These are phyloP conservation scores for Acephala macrosclerotiorum DNA, from an alignment of 2,329 filamentous ascomycete species.

Conservation along the genomic window DNA sequence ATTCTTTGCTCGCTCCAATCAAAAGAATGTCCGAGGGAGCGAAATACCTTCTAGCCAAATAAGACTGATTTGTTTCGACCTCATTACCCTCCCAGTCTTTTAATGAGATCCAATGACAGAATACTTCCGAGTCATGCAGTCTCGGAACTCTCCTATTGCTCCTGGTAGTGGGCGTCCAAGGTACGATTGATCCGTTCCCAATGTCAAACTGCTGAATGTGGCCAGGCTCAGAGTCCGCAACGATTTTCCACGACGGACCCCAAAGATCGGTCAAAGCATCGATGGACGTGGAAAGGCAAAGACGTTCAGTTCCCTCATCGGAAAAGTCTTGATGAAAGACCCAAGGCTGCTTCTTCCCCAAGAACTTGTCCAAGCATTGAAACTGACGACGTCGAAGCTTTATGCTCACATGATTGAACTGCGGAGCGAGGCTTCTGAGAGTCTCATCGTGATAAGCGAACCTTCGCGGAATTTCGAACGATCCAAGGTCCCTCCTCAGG, in stretches of 20 bases:
- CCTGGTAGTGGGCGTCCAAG: conserved; percentile 13
- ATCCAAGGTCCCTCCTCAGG: too few species aligned
- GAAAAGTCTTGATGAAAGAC: conserved; percentile 13
- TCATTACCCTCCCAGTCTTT: not conserved
- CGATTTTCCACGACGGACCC: not conserved
- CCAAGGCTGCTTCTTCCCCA: conserved; percentile 13
- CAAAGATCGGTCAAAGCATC: not conserved
- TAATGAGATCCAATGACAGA: not conserved
- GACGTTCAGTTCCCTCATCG: conserved; percentile 5
- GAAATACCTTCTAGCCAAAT: conserved; percentile 5
- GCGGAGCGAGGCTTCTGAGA: too few species aligned
- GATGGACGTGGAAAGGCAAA: conserved; percentile 17
- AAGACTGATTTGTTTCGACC: not conserved
- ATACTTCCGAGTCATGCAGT: not conserved
- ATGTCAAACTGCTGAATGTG: conserved; percentile 28
- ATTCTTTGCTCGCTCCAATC: not conserved
- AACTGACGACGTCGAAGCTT: conserved; percentile 5
- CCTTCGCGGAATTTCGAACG: too few species aligned
- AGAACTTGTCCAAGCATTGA: conserved; percentile 18
- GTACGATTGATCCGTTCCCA: conserved; percentile 30
- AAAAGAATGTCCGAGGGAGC: not conserved
- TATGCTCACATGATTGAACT: not conserved
- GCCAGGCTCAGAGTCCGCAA: not conserved
- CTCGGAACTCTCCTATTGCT: not conserved
- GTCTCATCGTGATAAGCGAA: too few species aligned